phyloP scores from a whole-genome alignment of 2,329 filamentous ascomycete species.

The Neofusicoccum kwambonambiense region DNA sequence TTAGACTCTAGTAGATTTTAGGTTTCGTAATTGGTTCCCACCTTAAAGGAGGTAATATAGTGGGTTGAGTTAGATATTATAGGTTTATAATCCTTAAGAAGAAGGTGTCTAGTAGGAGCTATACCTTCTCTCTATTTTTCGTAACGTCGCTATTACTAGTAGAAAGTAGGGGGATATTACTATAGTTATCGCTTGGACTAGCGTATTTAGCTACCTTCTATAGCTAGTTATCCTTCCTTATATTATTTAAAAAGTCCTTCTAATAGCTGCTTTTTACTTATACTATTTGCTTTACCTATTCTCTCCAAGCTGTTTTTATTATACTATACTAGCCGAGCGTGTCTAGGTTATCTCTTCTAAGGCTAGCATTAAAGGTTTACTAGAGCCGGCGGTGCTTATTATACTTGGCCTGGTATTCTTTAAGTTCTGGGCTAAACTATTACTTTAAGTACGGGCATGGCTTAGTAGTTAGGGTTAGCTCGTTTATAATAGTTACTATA shows the following conservation, averaged over 20 bases:
- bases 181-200: neutral
- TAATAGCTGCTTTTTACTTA: neutral
- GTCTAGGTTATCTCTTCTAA: neutral
- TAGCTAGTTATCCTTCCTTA: neutral
- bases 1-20: neutral
- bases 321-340: neutral
- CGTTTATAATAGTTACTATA: neutral
- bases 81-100: neutral
- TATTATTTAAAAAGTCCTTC: slow-evolving; percentile 1
- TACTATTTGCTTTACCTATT: neutral
- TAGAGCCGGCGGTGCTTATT: slow-evolving; percentile 4
- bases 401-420: neutral
- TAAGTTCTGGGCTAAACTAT: neutral
- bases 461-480: neutral
- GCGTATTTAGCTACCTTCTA: slow-evolving; percentile 13
- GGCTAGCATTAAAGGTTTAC: neutral
- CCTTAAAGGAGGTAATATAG: neutral
- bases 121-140: neutral
- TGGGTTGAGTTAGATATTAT: neutral
- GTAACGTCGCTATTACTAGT: neutral
- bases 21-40: neutral
- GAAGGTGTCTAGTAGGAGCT: slow-evolving; percentile 9
- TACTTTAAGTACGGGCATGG: neutral
- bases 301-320: neutral
- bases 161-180: neutral